Conservation (phyloP, 768 basidiomycete species). For the Strobilomyces dryophilus region DNA sequence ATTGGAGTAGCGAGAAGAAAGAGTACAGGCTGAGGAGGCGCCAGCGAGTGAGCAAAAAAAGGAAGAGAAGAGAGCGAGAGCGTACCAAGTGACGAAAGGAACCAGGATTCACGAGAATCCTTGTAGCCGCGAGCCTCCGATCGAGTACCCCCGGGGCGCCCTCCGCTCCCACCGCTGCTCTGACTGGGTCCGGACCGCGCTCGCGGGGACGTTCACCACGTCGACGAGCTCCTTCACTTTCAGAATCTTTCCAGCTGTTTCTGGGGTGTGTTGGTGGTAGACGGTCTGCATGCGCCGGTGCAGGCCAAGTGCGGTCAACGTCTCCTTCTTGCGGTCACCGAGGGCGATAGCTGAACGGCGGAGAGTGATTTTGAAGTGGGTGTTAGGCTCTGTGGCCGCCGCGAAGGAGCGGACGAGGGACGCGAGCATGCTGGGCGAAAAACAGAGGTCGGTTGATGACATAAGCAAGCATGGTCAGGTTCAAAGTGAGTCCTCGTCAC, state of each 20-base stretch:
- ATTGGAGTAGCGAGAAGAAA: too few species aligned
- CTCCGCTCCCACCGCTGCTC: slow-evolving; percentile 66
- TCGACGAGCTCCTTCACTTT: slow-evolving; percentile 85
- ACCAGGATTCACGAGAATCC: slow-evolving; percentile 11
- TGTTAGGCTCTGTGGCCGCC: slow-evolving; percentile 33
- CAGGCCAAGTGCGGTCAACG: slow-evolving; percentile 79
- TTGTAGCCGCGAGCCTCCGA: slow-evolving; percentile 37
- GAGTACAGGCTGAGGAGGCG: too few species aligned
- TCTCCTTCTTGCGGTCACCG: slow-evolving; percentile 51
- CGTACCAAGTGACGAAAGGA: too few species aligned
- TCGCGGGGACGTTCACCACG: slow-evolving; percentile 77
- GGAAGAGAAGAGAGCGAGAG: too few species aligned
- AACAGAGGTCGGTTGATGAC: not conserved
- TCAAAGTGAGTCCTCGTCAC: slow-evolving; percentile 46
- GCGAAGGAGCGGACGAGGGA: slow-evolving; percentile 12
- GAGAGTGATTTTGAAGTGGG: slow-evolving; percentile 82
- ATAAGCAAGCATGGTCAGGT: slow-evolving; percentile 54
- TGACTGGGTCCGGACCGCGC: slow-evolving; percentile 62
- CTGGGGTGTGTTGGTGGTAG: slow-evolving; percentile 68
- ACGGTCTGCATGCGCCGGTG: slow-evolving; percentile 82
- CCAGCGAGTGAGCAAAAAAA: too few species aligned
- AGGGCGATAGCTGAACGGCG: too few species aligned
- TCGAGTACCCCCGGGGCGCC: slow-evolving; percentile 64
- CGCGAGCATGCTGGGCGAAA: too few species aligned
- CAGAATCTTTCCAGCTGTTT: slow-evolving; percentile 83